Evolutionary conservation across 2,329 filamentous ascomycete species (phyloP).

Genomic region (Zasmidium cellare): DNA sequence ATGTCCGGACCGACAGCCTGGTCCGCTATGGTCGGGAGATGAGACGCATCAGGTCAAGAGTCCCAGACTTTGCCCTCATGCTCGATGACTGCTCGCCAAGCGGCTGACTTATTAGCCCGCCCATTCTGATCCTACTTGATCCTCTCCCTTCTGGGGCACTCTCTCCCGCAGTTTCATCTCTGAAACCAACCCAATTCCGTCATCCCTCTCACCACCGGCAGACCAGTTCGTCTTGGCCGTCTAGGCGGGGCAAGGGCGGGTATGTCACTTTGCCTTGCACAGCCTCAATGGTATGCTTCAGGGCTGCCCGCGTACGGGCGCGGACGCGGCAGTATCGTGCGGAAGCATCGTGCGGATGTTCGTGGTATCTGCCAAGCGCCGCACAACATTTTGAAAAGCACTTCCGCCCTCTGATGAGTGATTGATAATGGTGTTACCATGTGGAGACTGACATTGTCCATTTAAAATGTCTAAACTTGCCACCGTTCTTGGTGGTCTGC

Average conservation of each 20-base stretch:
- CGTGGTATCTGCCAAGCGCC: background rate
- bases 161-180: background rate
- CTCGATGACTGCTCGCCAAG: no score
- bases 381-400: background rate
- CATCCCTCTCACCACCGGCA: background rate
- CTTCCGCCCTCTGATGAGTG: background rate
- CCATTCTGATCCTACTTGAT: background rate
- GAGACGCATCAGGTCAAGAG: no score
- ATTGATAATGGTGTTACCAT: background rate
- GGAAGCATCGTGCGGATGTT: background rate
- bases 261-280: background rate
- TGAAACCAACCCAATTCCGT: background rate
- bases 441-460: background rate
- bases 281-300: background rate
- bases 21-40: no score
- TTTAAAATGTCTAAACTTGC: background rate
- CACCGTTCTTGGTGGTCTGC: background rate
- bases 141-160: background rate
- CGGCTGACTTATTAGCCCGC: no score
- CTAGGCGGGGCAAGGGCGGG: background rate
- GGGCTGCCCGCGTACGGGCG: background rate
- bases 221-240: background rate
- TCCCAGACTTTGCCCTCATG: no score
- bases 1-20: background rate
- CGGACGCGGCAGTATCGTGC: background rate